These are phyloP conservation scores for Firmiana major DNA, from an alignment of 345 rosid species.

Conservation along the genomic window DNA sequence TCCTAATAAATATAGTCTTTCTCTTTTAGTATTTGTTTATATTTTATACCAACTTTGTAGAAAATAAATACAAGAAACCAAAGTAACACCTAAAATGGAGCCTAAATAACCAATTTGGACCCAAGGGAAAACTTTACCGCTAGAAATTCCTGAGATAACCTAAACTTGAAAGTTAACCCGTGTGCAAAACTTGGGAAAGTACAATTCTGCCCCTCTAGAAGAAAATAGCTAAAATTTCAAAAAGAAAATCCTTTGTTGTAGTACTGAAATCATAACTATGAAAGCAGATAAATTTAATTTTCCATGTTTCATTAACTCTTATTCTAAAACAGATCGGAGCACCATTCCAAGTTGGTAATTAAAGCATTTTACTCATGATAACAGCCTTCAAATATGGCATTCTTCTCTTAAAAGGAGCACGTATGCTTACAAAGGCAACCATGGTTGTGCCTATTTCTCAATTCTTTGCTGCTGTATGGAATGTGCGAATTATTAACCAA, in stretches of 20 bases:
- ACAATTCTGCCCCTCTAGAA: neutral
- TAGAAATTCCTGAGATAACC: neutral
- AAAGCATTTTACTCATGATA: neutral
- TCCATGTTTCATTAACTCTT: neutral
- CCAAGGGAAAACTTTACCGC: neutral
- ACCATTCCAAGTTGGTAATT: neutral
- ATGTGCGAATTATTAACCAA: neutral
- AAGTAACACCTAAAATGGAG: constrained; percentile 1
- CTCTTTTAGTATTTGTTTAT: neutral
- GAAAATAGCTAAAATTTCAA: neutral
- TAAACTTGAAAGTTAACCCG: neutral
- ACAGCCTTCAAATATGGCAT: neutral
- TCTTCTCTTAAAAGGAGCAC: neutral
- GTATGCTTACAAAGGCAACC: neutral
- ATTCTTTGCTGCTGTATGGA: neutral
- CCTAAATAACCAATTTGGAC: no score
- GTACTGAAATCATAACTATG: neutral
- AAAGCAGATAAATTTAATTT: neutral
- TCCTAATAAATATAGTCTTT: neutral
- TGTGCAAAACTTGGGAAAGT: neutral
- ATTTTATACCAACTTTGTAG: neutral
- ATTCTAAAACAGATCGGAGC: neutral
- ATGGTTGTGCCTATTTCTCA: neutral
- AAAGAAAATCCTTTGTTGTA: neutral
- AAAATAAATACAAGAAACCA: neutral